Percentiles rank a stretch among this genome's conserved stretches.
Evolutionary conservation across 257 asterid species (phyloP).

Genomic region (Ilex aquifolium): DNA sequence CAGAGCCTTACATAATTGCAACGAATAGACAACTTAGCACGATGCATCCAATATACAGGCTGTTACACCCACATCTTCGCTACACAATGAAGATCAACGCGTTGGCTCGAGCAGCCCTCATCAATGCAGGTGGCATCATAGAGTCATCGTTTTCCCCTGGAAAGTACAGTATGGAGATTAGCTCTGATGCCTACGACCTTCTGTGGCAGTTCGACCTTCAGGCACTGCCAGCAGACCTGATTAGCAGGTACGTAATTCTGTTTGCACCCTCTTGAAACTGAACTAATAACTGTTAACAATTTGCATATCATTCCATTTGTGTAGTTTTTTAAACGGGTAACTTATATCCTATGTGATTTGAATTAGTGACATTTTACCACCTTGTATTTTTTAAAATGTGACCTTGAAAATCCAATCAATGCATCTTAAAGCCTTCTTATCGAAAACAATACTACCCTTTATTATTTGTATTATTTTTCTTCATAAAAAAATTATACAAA

Average conservation of each 20-base stretch:
- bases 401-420: no score
- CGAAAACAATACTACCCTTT: no score
- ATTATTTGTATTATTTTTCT: no score
- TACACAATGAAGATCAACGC: constrained; percentile 93
- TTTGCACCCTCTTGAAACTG: no score
- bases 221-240: constrained; percentile 65
- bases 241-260: constrained; percentile 36
- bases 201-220: constrained; percentile 68
- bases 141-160: constrained; percentile 49
- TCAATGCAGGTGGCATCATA: constrained; percentile 55
- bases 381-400: no score
- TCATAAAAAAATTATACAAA: no score
- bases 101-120: constrained; percentile 51
- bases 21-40: constrained; percentile 63
- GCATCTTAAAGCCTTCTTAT: no score
- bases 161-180: constrained; percentile 48
- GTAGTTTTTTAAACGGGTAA: no score
- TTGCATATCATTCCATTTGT: no score
- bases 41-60: constrained; percentile 69
- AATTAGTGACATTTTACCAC: no score
- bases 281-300: no score
- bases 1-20: constrained; percentile 83
- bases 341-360: no score
- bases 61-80: constrained; percentile 66
- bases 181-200: constrained; percentile 53